Evolutionary conservation across 2,329 filamentous ascomycete species (phyloP).

Genomic region (Ceratocystis ficicola): DNA sequence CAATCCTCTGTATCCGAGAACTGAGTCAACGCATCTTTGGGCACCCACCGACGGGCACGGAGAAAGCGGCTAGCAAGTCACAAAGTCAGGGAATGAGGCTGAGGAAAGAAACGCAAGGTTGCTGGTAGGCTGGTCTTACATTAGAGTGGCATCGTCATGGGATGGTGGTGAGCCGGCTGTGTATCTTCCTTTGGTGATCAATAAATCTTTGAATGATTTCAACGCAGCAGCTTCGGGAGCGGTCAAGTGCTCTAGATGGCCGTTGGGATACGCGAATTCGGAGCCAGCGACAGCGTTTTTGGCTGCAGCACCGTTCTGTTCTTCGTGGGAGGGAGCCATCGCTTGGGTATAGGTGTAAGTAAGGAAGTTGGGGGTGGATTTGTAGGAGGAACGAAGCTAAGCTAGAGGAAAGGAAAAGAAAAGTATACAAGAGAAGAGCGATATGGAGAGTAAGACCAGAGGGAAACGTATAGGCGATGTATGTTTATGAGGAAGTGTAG

Average conservation of each 20-base stretch:
- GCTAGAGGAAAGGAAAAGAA: neutral
- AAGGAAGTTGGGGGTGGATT: neutral
- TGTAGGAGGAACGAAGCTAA: neutral
- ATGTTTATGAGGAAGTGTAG: neutral
- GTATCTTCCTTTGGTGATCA: slow-evolving; percentile 54
- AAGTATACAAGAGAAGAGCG: neutral
- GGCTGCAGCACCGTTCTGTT: slow-evolving; percentile 13
- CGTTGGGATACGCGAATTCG: slow-evolving; percentile 51
- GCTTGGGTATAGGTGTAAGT: neutral
- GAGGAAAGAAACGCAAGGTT: neutral
- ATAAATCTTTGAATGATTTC: slow-evolving; percentile 56
- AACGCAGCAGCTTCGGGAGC: slow-evolving; percentile 56
- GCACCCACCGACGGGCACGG: slow-evolving; percentile 69
- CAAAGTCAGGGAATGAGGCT: slow-evolving; percentile 17
- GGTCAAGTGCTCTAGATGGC: slow-evolving; percentile 70
- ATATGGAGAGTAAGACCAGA: neutral
- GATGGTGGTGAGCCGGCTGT: slow-evolving; percentile 44
- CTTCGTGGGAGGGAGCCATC: slow-evolving; percentile 13
- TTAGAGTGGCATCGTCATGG: slow-evolving; percentile 61
- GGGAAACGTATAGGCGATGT: neutral
- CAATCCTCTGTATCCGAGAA: slow-evolving; percentile 84
- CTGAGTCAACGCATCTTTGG: slow-evolving; percentile 65
- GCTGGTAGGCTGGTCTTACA: slow-evolving; percentile 37
- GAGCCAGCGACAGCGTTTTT: slow-evolving; percentile 23
- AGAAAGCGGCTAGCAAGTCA: slow-evolving; percentile 58